Evolutionary conservation across 306 rosid genomes (phyloP).

Genomic region (Gynostemma pentaphyllum): DNA sequence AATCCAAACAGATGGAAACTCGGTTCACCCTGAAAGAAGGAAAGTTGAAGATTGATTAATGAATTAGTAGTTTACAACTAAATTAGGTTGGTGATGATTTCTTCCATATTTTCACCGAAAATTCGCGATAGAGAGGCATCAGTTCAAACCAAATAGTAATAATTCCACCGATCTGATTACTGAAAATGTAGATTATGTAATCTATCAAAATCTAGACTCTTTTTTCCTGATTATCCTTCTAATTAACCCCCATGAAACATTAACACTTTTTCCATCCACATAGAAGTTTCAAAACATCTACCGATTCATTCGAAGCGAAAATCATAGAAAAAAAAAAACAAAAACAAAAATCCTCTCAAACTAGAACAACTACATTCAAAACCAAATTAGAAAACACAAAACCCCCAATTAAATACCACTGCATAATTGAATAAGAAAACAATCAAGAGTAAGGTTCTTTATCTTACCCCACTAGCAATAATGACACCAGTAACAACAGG

Average conservation of each 20-base stretch:
- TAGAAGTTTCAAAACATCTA: neutral
- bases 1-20: conserved; percentile 98
- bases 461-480: conserved; percentile 91
- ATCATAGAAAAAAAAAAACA: neutral
- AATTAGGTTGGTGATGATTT: neutral
- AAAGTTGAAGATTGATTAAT: neutral
- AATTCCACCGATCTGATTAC: neutral
- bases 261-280: neutral
- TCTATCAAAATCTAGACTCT: neutral
- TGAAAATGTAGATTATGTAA: neutral
- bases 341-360: no score
- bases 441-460: neutral
- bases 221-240: neutral
- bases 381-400: neutral
- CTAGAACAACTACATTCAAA: neutral
- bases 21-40: conserved; percentile 69
- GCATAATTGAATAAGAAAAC: neutral
- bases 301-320: neutral
- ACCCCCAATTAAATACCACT: neutral
- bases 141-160: neutral
- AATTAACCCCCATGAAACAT: neutral
- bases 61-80: neutral
- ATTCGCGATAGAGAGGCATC: neutral
- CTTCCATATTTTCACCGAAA: neutral
- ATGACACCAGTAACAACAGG: conserved; percentile 95